These are phyloP conservation scores for Cladophialophora bantiana DNA, from an alignment of 2,329 filamentous ascomycete species.

Conservation along the genomic window DNA sequence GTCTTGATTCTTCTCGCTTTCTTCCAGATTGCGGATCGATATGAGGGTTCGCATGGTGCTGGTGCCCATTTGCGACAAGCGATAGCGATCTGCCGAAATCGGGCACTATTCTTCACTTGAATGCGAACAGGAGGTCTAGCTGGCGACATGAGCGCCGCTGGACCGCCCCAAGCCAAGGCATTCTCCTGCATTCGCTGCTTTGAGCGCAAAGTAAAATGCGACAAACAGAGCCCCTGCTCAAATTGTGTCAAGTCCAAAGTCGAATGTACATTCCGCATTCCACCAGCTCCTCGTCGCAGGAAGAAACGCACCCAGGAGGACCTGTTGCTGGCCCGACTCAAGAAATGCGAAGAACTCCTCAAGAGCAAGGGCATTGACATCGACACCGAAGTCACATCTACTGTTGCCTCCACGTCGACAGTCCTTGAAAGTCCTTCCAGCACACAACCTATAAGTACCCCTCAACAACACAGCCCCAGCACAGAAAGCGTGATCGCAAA, in stretches of 20 bases:
- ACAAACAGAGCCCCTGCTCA: conserved; percentile 50
- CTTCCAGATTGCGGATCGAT: neutral
- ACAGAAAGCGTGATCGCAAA: neutral
- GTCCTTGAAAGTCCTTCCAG: neutral
- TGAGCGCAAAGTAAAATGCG: conserved; percentile 52
- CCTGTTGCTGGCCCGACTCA: conserved; percentile 38
- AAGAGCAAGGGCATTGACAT: conserved; percentile 37
- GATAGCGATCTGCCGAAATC: neutral
- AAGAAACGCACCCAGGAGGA: conserved; percentile 42
- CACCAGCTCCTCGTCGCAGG: conserved; percentile 40
- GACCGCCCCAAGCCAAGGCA: conserved; percentile 30
- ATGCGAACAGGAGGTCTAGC: neutral
- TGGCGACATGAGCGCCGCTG: conserved; percentile 10
- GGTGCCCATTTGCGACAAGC: neutral
- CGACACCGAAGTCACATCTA: conserved; percentile 17
- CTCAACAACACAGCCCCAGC: conserved; percentile 14
- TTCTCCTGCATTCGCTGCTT: conserved; percentile 42
- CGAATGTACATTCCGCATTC: conserved; percentile 48
- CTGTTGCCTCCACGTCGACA: neutral
- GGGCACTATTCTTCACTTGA: neutral
- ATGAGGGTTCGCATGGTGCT: neutral
- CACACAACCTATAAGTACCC: neutral
- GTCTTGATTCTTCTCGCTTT: neutral
- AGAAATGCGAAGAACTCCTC: conserved; percentile 39
- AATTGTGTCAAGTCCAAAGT: conserved; percentile 53